Evolutionary conservation across 768 basidiomycete genomes (phyloP).

Genomic region (Cyathus striatus): DNA sequence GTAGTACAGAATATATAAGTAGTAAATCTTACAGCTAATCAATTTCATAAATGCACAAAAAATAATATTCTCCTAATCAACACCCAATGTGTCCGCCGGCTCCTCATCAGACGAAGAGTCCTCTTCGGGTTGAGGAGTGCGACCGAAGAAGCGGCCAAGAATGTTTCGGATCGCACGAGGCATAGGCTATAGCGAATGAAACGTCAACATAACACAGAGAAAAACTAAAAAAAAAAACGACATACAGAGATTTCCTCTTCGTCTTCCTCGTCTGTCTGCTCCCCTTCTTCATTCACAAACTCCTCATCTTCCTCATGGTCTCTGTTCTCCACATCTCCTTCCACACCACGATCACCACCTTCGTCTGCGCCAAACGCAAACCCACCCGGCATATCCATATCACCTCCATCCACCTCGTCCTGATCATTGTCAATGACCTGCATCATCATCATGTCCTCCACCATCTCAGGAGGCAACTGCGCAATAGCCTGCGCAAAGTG

Average conservation of each 20-base stretch:
- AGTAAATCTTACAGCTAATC: too few species aligned
- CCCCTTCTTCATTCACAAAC: slow-evolving; percentile 25
- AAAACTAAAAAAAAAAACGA: slow-evolving; percentile 5
- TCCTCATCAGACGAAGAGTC: slow-evolving; percentile 40
- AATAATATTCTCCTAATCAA: slow-evolving; percentile 21
- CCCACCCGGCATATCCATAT: slow-evolving; percentile 5
- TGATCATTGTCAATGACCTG: slow-evolving; percentile 33
- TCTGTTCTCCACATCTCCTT: slow-evolving; percentile 9
- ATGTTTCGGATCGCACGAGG: slow-evolving; percentile 57
- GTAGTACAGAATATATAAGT: too few species aligned
- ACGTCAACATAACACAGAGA: background rate
- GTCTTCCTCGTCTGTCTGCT: slow-evolving; percentile 36
- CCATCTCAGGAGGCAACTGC: slow-evolving; percentile 49
- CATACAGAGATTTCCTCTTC: slow-evolving; percentile 50
- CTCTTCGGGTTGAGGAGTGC: slow-evolving; percentile 18
- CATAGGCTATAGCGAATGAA: slow-evolving; percentile 37
- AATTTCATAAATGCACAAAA: too few species aligned
- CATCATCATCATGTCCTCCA: slow-evolving; percentile 55
- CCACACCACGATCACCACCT: slow-evolving; percentile 3
- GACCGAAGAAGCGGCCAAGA: slow-evolving; percentile 55
- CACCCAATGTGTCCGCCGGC: slow-evolving; percentile 24
- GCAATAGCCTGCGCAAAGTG: slow-evolving; percentile 56
- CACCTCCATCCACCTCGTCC: slow-evolving; percentile 34
- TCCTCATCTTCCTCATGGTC: slow-evolving; percentile 18
- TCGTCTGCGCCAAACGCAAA: background rate